Conservation (phyloP, 2,329 filamentous ascomycete species). For the Aspergillus hiratsukae region DNA sequence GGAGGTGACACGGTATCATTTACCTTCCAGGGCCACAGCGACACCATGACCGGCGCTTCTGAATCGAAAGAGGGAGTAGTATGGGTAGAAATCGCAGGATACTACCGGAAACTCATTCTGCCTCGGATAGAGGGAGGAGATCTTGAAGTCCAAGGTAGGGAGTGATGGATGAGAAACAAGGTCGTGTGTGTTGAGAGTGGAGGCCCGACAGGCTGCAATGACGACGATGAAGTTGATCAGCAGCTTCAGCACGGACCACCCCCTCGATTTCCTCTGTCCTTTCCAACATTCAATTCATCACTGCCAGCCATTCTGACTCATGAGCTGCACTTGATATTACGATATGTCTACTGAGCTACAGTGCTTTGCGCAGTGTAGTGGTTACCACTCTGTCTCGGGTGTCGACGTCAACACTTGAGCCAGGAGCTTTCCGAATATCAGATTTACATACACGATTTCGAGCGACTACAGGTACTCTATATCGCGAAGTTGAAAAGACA, state of each 20-base stretch:
- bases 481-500: too few relatives aligned
- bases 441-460: too few relatives aligned
- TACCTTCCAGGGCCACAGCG: conserved; percentile 82
- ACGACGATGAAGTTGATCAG: not conserved
- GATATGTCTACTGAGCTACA: too few relatives aligned
- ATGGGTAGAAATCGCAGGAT: not conserved
- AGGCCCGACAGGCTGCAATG: not conserved
- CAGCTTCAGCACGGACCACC: conserved; percentile 7
- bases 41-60: conserved; percentile 59
- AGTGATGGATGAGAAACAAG: not conserved
- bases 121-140: not conserved
- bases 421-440: too few relatives aligned
- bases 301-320: too few relatives aligned
- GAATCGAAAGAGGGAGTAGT: not conserved
- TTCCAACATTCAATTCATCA: not conserved
- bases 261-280: not conserved
- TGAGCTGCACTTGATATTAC: too few relatives aligned
- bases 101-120: not conserved
- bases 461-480: too few relatives aligned
- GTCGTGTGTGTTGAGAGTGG: not conserved
- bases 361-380: too few relatives aligned
- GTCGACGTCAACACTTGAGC: too few relatives aligned
- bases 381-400: too few relatives aligned
- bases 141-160: not conserved
- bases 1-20: conserved; percentile 19